Evolutionary conservation across 371 early-diverging fungal species (phyloP).

Genomic region (Rhizopus arrhizus): DNA sequence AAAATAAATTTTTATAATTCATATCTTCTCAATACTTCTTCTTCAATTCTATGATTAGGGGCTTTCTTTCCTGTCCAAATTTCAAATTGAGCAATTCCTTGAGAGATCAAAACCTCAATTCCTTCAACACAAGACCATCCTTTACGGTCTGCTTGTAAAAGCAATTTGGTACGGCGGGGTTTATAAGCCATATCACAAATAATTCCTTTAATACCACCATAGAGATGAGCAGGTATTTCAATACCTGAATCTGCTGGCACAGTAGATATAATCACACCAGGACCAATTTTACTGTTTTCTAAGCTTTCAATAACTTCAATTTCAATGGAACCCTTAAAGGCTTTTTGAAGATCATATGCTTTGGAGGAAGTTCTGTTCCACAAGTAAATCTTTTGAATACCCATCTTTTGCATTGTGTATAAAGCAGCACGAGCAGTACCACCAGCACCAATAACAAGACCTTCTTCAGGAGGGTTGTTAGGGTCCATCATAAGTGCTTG

Average conservation of each 20-base stretch:
- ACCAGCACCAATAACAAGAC: constrained; percentile 94
- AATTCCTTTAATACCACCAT: constrained; percentile 63
- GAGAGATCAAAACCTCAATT: constrained; percentile 85
- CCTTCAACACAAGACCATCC: constrained; percentile 84
- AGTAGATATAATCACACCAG: constrained; percentile 72
- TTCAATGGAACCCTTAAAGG: constrained; percentile 62
- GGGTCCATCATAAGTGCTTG: constrained; percentile 54
- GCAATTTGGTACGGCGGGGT: constrained; percentile 78
- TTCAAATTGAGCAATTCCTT: constrained; percentile 87
- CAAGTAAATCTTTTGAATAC: constrained; percentile 67
- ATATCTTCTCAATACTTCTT: constrained; percentile 47
- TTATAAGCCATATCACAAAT: constrained; percentile 94
- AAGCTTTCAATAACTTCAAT: constrained; percentile 47
- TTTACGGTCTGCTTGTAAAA: constrained; percentile 60
- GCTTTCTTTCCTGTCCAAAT: constrained; percentile 72
- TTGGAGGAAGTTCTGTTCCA: constrained; percentile 88
- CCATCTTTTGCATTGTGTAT: constrained; percentile 81
- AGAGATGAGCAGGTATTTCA: constrained; percentile 58
- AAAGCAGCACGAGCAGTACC: constrained; percentile 94
- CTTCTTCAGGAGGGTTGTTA: constrained; percentile 38
- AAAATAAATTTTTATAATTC: constrained; percentile 22
- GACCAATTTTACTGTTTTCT: constrained; percentile 32
- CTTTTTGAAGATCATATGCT: constrained; percentile 70
- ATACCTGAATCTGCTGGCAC: constrained; percentile 82
- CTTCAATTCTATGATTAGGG: constrained; percentile 50